phyloP scores from a whole-genome alignment of 2,329 filamentous ascomycete species.

The Fonsecaea erecta region DNA sequence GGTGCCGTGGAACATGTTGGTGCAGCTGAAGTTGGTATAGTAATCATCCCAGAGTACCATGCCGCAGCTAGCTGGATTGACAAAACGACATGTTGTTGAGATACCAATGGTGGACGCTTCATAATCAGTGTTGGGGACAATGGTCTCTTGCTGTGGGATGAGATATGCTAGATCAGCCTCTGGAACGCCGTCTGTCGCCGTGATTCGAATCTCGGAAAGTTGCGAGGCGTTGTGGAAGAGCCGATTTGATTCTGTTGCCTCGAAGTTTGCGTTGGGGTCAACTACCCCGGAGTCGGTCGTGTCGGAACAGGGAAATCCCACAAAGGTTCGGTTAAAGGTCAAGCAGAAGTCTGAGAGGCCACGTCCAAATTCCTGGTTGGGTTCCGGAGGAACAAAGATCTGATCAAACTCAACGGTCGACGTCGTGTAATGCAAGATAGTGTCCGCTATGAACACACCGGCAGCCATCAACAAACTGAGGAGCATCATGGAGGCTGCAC shows the following conservation, averaged over 20 bases:
- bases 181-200: not conserved
- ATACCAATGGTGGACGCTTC: constrained; percentile 28
- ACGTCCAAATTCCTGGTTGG: constrained; percentile 18
- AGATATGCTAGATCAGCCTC: constrained; percentile 13
- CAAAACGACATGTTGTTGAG: constrained; percentile 20
- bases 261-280: constrained; percentile 9
- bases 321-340: constrained; percentile 21
- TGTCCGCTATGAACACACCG: constrained; percentile 28
- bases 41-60: constrained; percentile 24
- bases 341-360: constrained; percentile 30
- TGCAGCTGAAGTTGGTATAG: constrained; percentile 28
- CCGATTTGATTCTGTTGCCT: constrained; percentile 20
- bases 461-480: constrained; percentile 18
- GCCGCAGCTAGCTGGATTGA: constrained; percentile 18
- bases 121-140: constrained; percentile 19
- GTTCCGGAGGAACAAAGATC: constrained; percentile 6
- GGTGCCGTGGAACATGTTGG: constrained; percentile 27
- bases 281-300: not conserved
- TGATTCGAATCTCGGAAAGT: constrained; percentile 14
- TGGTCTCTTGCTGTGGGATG: constrained; percentile 11
- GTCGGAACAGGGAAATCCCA: constrained; percentile 29
- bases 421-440: constrained; percentile 27
- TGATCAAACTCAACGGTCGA: constrained; percentile 25
- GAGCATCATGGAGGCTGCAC: constrained; percentile 22
- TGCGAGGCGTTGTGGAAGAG: constrained; percentile 25